Evolutionary conservation across 1,139 yeast genomes (phyloP).

Genomic region (Magnusiomyces fungicola): DNA sequence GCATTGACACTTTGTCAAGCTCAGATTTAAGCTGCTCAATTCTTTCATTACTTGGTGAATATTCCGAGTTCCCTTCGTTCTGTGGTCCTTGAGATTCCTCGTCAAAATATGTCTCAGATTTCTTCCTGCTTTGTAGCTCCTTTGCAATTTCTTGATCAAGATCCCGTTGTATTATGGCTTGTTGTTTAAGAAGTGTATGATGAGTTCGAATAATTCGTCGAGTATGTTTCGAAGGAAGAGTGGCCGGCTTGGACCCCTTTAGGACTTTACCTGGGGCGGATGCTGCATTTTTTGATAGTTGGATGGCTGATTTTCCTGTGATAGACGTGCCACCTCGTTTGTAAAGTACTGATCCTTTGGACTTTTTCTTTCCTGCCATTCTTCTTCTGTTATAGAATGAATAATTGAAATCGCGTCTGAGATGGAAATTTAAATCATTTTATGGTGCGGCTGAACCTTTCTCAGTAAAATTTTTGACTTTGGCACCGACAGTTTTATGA

Average conservation of each 20-base stretch:
- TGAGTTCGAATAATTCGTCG: conserved; percentile 31
- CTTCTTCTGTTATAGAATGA: too few relatives aligned
- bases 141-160: conserved; percentile 10
- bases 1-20: conserved; percentile 1
- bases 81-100: too few relatives aligned
- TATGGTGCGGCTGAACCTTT: too few relatives aligned
- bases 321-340: not conserved
- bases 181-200: conserved; percentile 31
- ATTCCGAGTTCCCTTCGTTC: too few relatives aligned
- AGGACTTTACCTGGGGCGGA: not conserved
- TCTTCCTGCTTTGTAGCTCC: too few relatives aligned
- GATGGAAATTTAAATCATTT: too few relatives aligned
- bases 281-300: not conserved
- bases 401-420: too few relatives aligned
- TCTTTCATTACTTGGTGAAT: conserved; percentile 1
- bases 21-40: conserved; percentile 4
- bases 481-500: too few relatives aligned
- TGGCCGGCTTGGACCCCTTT: conserved; percentile 1
- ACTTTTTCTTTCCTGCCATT: not conserved
- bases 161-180: conserved; percentile 21
- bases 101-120: too few relatives aligned
- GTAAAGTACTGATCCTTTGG: not conserved
- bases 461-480: too few relatives aligned
- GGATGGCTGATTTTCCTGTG: conserved; percentile 4
- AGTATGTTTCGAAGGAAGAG: conserved; percentile 21